Conservation (phyloP, 352 stramenopile species). For the Phytopythium cucurbitacearum region DNA sequence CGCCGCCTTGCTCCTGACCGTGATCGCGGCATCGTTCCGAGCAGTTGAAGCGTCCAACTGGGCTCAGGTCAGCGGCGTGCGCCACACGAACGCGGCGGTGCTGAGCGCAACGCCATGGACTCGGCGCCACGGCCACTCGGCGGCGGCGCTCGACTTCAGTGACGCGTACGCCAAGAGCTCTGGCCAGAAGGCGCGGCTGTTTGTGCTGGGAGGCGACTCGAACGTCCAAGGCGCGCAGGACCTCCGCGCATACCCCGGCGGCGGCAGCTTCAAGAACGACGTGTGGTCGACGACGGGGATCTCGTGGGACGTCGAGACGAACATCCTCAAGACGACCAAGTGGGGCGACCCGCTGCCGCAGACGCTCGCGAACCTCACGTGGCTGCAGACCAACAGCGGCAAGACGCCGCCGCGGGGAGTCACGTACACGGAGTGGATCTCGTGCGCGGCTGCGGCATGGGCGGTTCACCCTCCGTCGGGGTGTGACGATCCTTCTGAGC, state of each 20-base stretch:
- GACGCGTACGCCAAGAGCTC: conserved; percentile 33
- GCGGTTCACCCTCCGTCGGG: conserved; percentile 33
- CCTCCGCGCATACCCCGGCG: conserved; percentile 66
- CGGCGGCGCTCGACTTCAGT: conserved; percentile 54
- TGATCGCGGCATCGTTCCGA: no score
- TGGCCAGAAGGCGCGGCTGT: conserved; percentile 55
- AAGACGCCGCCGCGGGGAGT: conserved; percentile 54
- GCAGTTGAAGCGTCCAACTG: conserved; percentile 37
- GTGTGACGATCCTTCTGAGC: conserved; percentile 53
- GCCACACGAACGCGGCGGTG: conserved; percentile 52
- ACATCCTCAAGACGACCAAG: conserved; percentile 63
- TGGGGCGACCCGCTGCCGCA: conserved; percentile 66
- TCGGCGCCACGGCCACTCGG: conserved; percentile 57
- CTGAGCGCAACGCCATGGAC: conserved; percentile 54
- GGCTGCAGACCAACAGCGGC: conserved; percentile 70
- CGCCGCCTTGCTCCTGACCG: no score
- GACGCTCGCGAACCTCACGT: conserved; percentile 62
- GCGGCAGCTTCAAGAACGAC: conserved; percentile 58
- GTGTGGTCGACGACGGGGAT: conserved; percentile 71
- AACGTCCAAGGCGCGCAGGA: conserved; percentile 62
- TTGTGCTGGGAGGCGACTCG: conserved; percentile 67
- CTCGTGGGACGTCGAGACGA: conserved; percentile 42
- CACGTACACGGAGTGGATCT: conserved; percentile 61
- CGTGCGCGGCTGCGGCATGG: conserved; percentile 54
- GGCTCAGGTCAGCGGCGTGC: conserved; percentile 60